Conservation (phyloP, 192 early-diverging fungal genomes). For the Phlyctochytrium planicorne region DNA sequence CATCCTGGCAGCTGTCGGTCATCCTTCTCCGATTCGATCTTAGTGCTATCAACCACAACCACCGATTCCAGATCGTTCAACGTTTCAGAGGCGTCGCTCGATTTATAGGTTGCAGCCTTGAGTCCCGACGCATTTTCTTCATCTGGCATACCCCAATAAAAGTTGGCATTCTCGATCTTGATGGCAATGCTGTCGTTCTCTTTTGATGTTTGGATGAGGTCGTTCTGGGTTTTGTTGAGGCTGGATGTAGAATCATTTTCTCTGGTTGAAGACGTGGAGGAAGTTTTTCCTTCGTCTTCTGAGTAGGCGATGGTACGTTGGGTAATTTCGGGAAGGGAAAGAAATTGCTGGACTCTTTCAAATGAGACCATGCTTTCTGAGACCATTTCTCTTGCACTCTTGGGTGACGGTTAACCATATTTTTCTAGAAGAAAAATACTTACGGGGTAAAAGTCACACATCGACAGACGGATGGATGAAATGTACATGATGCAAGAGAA, state of each 20-base stretch:
- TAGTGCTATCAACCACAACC: not conserved
- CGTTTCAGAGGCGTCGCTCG: too few relatives aligned
- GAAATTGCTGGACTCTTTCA: constrained; percentile 36
- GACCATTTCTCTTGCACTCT: constrained; percentile 29
- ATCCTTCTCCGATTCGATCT: too few relatives aligned
- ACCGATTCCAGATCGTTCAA: not conserved
- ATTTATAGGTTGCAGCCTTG: too few relatives aligned
- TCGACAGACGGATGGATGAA: constrained; percentile 20
- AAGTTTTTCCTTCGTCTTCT: not conserved
- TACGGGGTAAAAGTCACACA: constrained; percentile 41
- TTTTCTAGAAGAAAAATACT: not conserved
- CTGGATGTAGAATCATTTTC: not conserved
- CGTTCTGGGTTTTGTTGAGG: not conserved
- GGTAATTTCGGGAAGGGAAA: constrained; percentile 7
- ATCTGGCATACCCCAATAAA: too few relatives aligned
- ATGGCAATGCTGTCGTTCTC: not conserved
- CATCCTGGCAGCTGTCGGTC: too few relatives aligned
- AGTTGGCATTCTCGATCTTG: not conserved
- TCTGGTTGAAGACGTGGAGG: not conserved
- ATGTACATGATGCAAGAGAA: constrained; percentile 37
- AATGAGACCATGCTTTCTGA: constrained; percentile 28
- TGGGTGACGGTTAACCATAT: not conserved
- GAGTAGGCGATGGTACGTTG: too few relatives aligned
- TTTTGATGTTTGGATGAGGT: not conserved
- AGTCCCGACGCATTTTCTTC: too few relatives aligned